Evolutionary conservation across 2,329 filamentous ascomycete genomes (phyloP).

Genomic region (Paracoccidioides brasiliensis): DNA sequence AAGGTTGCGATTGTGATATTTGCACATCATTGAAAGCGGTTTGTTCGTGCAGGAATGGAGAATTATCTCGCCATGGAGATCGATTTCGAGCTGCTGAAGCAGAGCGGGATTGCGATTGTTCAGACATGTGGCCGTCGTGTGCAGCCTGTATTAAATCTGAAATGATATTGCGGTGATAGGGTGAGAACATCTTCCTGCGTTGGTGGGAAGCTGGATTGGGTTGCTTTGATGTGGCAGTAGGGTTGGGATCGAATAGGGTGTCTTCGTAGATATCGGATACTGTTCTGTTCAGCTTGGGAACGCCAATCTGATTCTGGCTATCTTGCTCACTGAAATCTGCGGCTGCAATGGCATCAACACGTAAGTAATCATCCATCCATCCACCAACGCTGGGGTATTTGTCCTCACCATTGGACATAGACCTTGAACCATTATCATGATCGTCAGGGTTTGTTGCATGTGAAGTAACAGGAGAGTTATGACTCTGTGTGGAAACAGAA

Average conservation of each 20-base stretch:
- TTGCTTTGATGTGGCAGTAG: constrained; percentile 18
- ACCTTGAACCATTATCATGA: constrained; percentile 35
- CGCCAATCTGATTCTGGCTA: constrained; percentile 28
- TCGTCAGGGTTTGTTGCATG: constrained; percentile 42
- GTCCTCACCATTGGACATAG: constrained; percentile 43
- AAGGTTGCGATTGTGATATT: constrained; percentile 24
- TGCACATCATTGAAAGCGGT: constrained; percentile 29
- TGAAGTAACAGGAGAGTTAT: constrained; percentile 50
- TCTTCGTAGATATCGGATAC: constrained; percentile 78
- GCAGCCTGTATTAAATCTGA: constrained; percentile 66
- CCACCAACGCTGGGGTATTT: constrained; percentile 22
- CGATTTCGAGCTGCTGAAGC: constrained; percentile 47
- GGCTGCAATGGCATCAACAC: constrained; percentile 41
- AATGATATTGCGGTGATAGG: constrained; percentile 48
- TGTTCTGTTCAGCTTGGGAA: constrained; percentile 70
- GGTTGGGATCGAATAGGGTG: constrained; percentile 56
- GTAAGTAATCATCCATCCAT: constrained; percentile 58
- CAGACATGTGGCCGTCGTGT: constrained; percentile 57
- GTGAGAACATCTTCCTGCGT: constrained; percentile 29
- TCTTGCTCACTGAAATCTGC: constrained; percentile 40
- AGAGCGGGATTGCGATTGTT: constrained; percentile 45
- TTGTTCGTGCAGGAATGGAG: constrained; percentile 43
- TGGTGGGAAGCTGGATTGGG: constrained; percentile 37
- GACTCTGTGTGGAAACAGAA: constrained; percentile 48
- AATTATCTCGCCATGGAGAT: constrained; percentile 69